A percentile compares a stretch with the other conserved stretches of the same genome.
phyloP scores from a whole-genome alignment of 1,284 basidiomycete genomes.

The Xanthoconium separans region DNA sequence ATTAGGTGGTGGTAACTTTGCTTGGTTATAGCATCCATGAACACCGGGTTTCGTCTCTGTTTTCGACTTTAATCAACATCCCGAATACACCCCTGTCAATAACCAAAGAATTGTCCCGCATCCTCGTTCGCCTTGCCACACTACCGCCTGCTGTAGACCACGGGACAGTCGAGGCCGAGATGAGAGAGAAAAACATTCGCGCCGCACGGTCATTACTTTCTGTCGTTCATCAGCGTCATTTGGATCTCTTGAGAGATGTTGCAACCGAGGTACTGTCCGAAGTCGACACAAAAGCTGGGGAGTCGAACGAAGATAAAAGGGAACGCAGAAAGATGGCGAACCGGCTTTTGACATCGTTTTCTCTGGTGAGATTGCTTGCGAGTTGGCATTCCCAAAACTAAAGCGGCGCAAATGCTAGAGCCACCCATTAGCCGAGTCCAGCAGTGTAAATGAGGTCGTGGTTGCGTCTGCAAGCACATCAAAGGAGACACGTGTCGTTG shows the following conservation, averaged over 20 bases:
- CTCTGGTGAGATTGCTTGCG: slow-evolving; percentile 39
- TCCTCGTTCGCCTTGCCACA: slow-evolving; percentile 35
- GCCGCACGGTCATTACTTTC: slow-evolving; percentile 38
- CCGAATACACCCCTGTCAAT: slow-evolving; percentile 37
- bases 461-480: slow-evolving; percentile 55
- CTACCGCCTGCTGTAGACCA: slow-evolving; percentile 8
- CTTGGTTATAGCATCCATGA: slow-evolving; percentile 43
- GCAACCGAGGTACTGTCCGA: slow-evolving; percentile 40
- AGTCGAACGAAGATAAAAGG: slow-evolving; percentile 38
- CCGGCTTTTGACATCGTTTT: slow-evolving; percentile 53
- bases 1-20: slow-evolving; percentile 2
- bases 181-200: slow-evolving; percentile 10
- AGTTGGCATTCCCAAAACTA: not conserved
- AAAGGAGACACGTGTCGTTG: slow-evolving; percentile 47
- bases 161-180: slow-evolving; percentile 9
- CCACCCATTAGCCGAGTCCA: slow-evolving; percentile 30
- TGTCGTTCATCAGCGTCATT: slow-evolving; percentile 53
- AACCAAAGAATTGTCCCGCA: slow-evolving; percentile 36
- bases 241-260: slow-evolving; percentile 43
- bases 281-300: slow-evolving; percentile 20
- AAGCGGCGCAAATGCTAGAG: slow-evolving; percentile 14
- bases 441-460: slow-evolving; percentile 43
- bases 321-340: slow-evolving; percentile 44
- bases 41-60: slow-evolving; percentile 35
- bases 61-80: slow-evolving; percentile 46